Evolutionary conservation across 1,284 basidiomycete species (phyloP).

Genomic region (Moesziomyces antarcticus): DNA sequence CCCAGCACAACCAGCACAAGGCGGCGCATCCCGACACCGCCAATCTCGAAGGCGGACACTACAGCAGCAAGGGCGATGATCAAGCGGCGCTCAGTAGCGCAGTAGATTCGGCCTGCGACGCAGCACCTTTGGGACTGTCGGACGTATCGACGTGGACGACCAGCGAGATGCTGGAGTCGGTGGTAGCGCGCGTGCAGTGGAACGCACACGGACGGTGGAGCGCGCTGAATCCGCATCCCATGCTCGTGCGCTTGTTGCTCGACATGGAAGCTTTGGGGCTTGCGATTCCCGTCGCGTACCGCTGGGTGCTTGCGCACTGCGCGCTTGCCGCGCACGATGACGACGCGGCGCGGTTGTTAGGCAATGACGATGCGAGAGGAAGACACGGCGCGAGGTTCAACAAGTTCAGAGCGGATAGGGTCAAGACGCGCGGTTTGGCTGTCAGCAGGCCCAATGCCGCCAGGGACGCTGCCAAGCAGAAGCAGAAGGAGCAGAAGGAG

Average conservation of each 20-base stretch:
- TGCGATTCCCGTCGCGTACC: constrained; percentile 28
- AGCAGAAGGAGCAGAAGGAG: not conserved
- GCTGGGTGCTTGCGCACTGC: constrained; percentile 30
- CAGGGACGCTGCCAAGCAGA: not conserved
- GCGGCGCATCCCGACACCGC: not conserved
- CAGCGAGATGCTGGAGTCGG: constrained; percentile 3
- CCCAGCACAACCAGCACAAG: constrained; percentile 1
- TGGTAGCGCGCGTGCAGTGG: constrained; percentile 10
- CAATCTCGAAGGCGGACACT: too few species aligned
- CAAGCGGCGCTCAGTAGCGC: too few species aligned
- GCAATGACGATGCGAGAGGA: not conserved
- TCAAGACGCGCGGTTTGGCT: constrained; percentile 29
- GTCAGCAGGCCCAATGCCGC: constrained; percentile 15
- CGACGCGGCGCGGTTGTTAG: not conserved
- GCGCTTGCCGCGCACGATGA: not conserved
- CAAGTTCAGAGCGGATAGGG: constrained; percentile 17
- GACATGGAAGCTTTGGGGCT: constrained; percentile 33
- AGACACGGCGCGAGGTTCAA: constrained; percentile 9
- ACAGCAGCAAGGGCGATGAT: too few species aligned
- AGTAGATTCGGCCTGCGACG: too few species aligned
- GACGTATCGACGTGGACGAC: not conserved
- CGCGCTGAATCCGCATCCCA: constrained; percentile 14
- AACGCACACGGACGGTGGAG: constrained; percentile 36
- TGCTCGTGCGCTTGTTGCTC: constrained; percentile 29
- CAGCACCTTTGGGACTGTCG: too few species aligned